These are phyloP conservation scores for Talaromyces pinophilus DNA, from an alignment of 2,329 filamentous ascomycete genomes.

Conservation along the genomic window DNA sequence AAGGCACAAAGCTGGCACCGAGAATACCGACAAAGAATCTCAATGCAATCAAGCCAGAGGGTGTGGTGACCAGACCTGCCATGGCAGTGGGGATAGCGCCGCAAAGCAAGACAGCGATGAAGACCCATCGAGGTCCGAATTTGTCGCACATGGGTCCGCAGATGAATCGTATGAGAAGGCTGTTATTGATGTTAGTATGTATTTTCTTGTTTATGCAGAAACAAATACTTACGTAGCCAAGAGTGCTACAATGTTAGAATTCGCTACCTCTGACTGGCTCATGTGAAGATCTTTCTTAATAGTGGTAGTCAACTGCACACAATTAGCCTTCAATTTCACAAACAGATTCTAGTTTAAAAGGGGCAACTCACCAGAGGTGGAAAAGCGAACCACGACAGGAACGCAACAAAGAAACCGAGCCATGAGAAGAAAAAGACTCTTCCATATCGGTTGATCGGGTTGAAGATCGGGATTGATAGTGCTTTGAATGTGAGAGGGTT, in stretches of 20 bases:
- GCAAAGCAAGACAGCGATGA: constrained; percentile 72
- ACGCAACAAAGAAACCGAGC: constrained; percentile 82
- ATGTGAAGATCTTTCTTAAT: constrained; percentile 79
- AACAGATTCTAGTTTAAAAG: background rate
- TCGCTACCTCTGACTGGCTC: constrained; percentile 70
- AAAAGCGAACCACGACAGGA: constrained; percentile 90
- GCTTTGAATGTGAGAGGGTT: constrained; percentile 86
- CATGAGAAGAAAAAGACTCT: constrained; percentile 89
- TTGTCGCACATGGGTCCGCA: constrained; percentile 83
- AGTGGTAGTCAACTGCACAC: constrained; percentile 63
- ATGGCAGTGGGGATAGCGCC: constrained; percentile 81
- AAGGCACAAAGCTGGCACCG: constrained; percentile 53
- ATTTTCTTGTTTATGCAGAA: background rate
- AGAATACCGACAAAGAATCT: constrained; percentile 49
- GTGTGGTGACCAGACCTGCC: constrained; percentile 72
- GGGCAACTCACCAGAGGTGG: constrained; percentile 68
- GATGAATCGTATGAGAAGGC: constrained; percentile 72
- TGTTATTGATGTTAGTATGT: constrained; percentile 31
- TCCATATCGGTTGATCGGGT: constrained; percentile 76
- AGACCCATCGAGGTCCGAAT: constrained; percentile 78
- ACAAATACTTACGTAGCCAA: constrained; percentile 59
- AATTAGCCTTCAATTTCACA: background rate
- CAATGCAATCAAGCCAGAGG: constrained; percentile 52
- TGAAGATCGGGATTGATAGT: constrained; percentile 74
- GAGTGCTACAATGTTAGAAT: constrained; percentile 87